These are phyloP conservation scores for Erysiphe pulchra DNA, from an alignment of 2,329 filamentous ascomycete genomes.

Conservation along the genomic window DNA sequence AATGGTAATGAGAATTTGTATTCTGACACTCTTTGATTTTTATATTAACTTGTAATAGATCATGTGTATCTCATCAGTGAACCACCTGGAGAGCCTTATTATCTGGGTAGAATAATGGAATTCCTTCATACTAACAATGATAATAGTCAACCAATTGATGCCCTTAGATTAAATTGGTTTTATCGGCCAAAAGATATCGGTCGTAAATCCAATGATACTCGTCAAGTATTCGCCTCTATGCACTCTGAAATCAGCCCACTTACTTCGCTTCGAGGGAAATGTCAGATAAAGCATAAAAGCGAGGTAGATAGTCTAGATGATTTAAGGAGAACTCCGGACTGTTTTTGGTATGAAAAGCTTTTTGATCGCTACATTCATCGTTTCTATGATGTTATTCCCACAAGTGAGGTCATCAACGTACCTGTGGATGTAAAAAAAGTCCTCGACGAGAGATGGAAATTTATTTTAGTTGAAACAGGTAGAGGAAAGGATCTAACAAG, in stretches of 20 bases:
- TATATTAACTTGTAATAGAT: constrained; percentile 21
- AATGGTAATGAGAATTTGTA: constrained; percentile 42
- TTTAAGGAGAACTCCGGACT: constrained; percentile 63
- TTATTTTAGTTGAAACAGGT: constrained; percentile 78
- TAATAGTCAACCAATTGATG: constrained; percentile 47
- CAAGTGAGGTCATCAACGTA: constrained; percentile 80
- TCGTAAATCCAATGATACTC: constrained; percentile 72
- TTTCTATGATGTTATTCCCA: constrained; percentile 90
- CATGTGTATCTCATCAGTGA: constrained; percentile 94
- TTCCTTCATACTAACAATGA: constrained; percentile 69
- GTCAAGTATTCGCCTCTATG: constrained; percentile 88
- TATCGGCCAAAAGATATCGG: constrained; percentile 92
- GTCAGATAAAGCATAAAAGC: constrained; percentile 64
- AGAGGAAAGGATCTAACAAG: constrained; percentile 88
- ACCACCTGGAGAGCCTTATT: constrained; percentile 92
- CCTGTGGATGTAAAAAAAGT: constrained; percentile 88
- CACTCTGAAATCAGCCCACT: constrained; percentile 90
- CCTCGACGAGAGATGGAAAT: constrained; percentile 88
- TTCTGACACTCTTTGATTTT: not conserved
- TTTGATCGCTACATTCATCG: constrained; percentile 97
- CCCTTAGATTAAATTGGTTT: constrained; percentile 90
- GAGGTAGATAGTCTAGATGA: constrained; percentile 64
- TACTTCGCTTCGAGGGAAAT: constrained; percentile 79
- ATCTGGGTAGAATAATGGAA: constrained; percentile 94
- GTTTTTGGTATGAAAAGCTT: constrained; percentile 92